Conservation (phyloP, 2,329 filamentous ascomycete species). For the Penicillium sp. region DNA sequence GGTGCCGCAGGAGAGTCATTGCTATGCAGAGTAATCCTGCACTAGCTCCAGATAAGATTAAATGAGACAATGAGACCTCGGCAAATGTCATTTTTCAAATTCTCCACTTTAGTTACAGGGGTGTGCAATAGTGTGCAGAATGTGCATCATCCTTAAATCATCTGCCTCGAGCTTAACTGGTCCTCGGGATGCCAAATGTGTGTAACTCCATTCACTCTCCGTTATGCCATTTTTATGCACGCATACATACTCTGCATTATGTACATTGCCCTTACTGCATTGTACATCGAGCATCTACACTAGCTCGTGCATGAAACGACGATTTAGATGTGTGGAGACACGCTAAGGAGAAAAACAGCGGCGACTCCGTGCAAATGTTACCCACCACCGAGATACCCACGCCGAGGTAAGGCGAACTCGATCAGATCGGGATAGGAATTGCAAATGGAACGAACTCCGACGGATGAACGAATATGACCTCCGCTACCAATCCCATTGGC, state of each 20-base stretch:
- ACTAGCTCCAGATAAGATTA: constrained; percentile 19
- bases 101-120: background rate
- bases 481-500: constrained; percentile 7
- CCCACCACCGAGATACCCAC: background rate
- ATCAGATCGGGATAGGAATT: constrained; percentile 10
- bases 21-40: background rate
- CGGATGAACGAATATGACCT: constrained; percentile 7
- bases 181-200: no score
- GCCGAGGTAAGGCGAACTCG: background rate
- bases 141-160: background rate
- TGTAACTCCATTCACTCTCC: no score
- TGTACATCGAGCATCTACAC: no score
- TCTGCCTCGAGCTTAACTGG: background rate
- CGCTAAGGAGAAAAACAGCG: background rate
- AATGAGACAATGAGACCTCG: background rate
- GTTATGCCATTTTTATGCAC: no score
- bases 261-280: no score
- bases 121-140: background rate
- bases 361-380: background rate
- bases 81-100: background rate
- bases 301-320: no score
- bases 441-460: constrained; percentile 10
- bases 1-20: background rate
- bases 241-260: no score
- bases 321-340: no score